Conservation (phyloP, 768 basidiomycete species). For the Termitomyces eurrhizus region DNA sequence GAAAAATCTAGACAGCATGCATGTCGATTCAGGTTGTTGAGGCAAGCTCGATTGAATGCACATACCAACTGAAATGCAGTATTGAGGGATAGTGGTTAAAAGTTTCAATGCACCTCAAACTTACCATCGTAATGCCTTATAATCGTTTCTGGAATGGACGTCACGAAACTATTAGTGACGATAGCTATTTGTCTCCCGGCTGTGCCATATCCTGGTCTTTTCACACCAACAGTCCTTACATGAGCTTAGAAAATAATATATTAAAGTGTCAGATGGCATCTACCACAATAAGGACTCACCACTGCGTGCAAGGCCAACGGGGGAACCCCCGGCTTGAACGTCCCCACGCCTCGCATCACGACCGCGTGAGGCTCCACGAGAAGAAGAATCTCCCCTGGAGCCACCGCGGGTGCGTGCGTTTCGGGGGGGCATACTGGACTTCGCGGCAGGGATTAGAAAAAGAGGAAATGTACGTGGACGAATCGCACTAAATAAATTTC, state of each 20-base stretch:
- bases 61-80: slow-evolving; percentile 16
- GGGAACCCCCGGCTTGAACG: slow-evolving; percentile 10
- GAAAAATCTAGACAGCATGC: neutral
- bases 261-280: slow-evolving; percentile 3
- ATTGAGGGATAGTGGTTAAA: neutral
- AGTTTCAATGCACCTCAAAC: neutral
- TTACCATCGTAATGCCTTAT: slow-evolving; percentile 23
- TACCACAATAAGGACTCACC: slow-evolving; percentile 22
- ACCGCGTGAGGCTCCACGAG: slow-evolving; percentile 19
- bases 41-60: neutral
- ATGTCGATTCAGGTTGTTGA: neutral
- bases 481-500: neutral
- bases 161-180: slow-evolving; percentile 18
- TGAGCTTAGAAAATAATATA: slow-evolving; percentile 22
- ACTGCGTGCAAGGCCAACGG: slow-evolving; percentile 24
- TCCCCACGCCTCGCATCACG: slow-evolving; percentile 27
- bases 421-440: slow-evolving; percentile 4
- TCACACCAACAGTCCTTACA: slow-evolving; percentile 29
- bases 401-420: neutral
- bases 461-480: neutral
- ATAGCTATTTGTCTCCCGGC: slow-evolving; percentile 25
- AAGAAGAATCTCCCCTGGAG: slow-evolving; percentile 17
- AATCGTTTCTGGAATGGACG: slow-evolving; percentile 11
- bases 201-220: slow-evolving; percentile 29
- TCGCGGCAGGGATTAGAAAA: neutral